These are phyloP conservation scores for Daldinia sp. DNA, from an alignment of 2,329 filamentous ascomycete genomes.

Conservation along the genomic window DNA sequence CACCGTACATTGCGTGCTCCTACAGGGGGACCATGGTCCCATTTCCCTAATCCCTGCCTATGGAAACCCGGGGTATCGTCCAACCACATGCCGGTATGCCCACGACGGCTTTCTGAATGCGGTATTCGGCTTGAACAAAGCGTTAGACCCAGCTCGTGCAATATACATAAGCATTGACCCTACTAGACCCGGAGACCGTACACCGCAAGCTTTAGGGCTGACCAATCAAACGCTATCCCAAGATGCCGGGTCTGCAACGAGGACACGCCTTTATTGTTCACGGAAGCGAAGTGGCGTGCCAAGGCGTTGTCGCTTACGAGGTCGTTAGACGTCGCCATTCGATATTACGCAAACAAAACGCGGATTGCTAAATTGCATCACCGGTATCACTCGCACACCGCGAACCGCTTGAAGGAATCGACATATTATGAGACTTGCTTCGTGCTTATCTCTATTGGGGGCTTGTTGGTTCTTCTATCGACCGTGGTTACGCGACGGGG, in stretches of 20 bases:
- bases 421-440: conserved; percentile 9
- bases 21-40: neutral
- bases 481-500: conserved; percentile 4
- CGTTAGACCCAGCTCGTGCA: conserved; percentile 21
- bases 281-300: neutral
- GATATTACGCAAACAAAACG: neutral
- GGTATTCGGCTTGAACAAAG: conserved; percentile 21
- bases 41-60: conserved; percentile 4
- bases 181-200: too few species aligned
- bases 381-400: neutral
- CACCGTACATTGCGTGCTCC: neutral
- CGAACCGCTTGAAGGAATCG: neutral
- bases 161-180: conserved; percentile 11
- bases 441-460: neutral
- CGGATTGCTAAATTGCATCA: conserved; percentile 4
- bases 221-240: conserved; percentile 24
- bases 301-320: neutral
- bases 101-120: conserved; percentile 20
- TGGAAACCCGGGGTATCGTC: neutral
- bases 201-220: conserved; percentile 10
- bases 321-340: neutral
- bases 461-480: neutral
- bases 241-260: conserved; percentile 12
- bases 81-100: conserved; percentile 2
- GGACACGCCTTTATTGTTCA: conserved; percentile 5